Evolutionary conservation across 352 stramenopile genomes (phyloP), one percentile per base, ranked within the genome.

Genomic region (Phytophthora aleatoria): DNA sequence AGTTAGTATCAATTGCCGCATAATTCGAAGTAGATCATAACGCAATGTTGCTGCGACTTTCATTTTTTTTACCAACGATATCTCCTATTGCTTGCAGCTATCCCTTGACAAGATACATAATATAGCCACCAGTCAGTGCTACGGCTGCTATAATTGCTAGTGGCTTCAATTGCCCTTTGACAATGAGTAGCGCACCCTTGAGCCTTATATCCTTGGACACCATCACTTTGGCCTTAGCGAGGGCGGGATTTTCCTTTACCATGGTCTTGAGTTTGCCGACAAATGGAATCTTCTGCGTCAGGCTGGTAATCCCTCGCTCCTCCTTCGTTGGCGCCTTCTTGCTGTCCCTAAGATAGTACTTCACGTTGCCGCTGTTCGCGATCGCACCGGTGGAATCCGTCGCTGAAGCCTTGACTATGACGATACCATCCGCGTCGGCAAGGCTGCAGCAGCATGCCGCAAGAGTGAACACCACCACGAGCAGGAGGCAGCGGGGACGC

Each of bases 81-180:
- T 20, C 20, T 20, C 20, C 20, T 20, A 20, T 36, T 36, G 31
- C 31, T 45, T 45, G 39, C 11, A 20, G 9, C 20, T 57, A 68
- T 13, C 31, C 45, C 28, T 68, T 62, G n/a, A 68, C 27, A 9
- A 62, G 45, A 31, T 68, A 68, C 15, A 45, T 51, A 31, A 70
- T 39, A 43, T 61, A 61, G 3, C 62, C 55, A 9, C 62, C 62
- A 52, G n/a, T 33, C 1, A 70, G 31, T 12, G 54, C 55, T 8
- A 64, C n/a, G 16, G 50, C 62, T 53, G 39, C 55, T 8, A 70
- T 61, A 33, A 64, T 61, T 5, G 36, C 43, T n/a, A 64, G 4
- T 6, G 55, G 31, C 42, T 64, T 64, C 8, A 64, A 1, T 45
- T 64, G 48, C 11, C 42, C 48, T 48, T 70, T 64, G 2, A 60